Base-by-base conservation (phyloP, 2,329 filamentous ascomycete species). In the Arthroderma uncinatum region DNA sequence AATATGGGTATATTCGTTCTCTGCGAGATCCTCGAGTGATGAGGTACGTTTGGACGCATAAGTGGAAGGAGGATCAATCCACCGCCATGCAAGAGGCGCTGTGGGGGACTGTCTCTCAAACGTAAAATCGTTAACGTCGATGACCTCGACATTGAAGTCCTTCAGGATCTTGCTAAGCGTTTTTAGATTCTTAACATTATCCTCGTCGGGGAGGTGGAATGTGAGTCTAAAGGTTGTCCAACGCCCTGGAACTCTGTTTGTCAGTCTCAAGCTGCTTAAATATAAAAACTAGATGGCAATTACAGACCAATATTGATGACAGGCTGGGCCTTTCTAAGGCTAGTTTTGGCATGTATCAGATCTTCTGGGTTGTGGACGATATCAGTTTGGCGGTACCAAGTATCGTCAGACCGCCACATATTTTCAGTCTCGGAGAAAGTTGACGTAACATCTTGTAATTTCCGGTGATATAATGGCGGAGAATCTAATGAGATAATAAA, bases 121-220 rank as follows among this genome's bases (percentile, higher is more conserved):
- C 1, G 64, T 64, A 57, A 87, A 80, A 0, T 70, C 63, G 7
- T 71, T 65, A 19, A 69, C 65, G 16, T 71, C 58, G 33, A 76
- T 65, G 14, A 85, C 72, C 0, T 72, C 66, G 53, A 95, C 77
- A 59, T 94, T 95, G 72, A 86, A 86, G 61, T 94, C 87, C 9
- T 76, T 73, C 0, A 96, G 74, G 0, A 80, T 80, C 7, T 73
- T 67, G 2, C 76, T 71, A 19, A 86, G 72, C 0, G 70, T 62
- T 0, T 67, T 61, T 63, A 79, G 78, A 4, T 68, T 66, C 2
- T 63, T 59, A 0, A 67, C 63, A 2, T 65, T 60, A 1, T 68
- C 62, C 5, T 66, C 36, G 9, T 63, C 55, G 4, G 54, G 19
- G 1, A 67, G 66, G 1, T 70, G 62, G 53, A 84, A 79, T 0